phyloP scores from a whole-genome alignment of 805 yeast species.

The Saccharomycopsis oosterbeekiorum region DNA sequence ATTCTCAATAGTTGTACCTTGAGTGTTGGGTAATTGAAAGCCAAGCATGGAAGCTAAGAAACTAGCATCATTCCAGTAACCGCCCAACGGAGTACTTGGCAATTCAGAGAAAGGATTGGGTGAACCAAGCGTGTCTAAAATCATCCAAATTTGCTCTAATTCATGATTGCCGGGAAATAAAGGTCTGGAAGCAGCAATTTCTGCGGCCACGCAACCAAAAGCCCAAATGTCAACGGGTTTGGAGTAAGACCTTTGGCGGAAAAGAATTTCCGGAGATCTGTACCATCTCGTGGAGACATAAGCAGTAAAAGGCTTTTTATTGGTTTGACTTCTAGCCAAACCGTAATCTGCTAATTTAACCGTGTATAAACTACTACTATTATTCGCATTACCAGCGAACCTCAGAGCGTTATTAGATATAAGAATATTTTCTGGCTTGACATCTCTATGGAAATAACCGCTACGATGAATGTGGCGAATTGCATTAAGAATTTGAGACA shows the following conservation, averaged over 20 bases:
- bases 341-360: conserved; percentile 78
- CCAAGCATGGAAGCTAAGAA: conserved; percentile 44
- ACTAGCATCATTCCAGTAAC: conserved; percentile 61
- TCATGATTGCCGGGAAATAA: conserved; percentile 78
- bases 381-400: conserved; percentile 23
- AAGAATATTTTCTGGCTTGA: conserved; percentile 88
- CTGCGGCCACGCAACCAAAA: conserved; percentile 70
- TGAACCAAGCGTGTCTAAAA: conserved; percentile 61
- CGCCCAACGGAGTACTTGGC: conserved; percentile 46
- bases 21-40: conserved; percentile 43
- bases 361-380: conserved; percentile 31
- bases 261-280: conserved; percentile 69
- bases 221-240: conserved; percentile 81
- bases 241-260: conserved; percentile 53
- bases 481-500: conserved; percentile 66
- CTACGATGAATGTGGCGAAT: conserved; percentile 69
- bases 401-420: conserved; percentile 45
- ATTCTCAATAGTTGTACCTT: conserved; percentile 38
- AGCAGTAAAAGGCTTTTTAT: conserved; percentile 51
- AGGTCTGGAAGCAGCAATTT: conserved; percentile 63
- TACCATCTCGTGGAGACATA: conserved; percentile 85
- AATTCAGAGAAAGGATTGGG: conserved; percentile 33
- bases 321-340: conserved; percentile 50
- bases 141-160: conserved; percentile 65
- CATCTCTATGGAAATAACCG: conserved; percentile 75